phyloP scores from a whole-genome alignment of 1,284 basidiomycete species.

The Bondarzewia mesenterica region DNA sequence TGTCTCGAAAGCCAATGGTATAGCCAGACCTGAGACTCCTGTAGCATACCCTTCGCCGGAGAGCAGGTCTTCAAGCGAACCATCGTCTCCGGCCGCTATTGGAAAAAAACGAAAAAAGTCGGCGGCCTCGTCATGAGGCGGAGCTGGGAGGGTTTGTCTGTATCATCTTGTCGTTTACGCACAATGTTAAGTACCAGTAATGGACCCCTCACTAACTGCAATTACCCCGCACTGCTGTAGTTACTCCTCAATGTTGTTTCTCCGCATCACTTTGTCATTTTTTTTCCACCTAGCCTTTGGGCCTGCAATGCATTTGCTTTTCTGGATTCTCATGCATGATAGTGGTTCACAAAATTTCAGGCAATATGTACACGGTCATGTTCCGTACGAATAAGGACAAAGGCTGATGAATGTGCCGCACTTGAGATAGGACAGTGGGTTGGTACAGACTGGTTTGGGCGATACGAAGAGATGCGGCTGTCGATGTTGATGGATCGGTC shows the following conservation, averaged over 20 bases:
- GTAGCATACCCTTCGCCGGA: constrained; percentile 10
- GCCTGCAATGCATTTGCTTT: too few relatives aligned
- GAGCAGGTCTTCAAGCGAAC: constrained; percentile 10
- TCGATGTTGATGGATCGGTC: too few relatives aligned
- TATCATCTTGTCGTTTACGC: constrained; percentile 6
- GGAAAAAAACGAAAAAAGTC: constrained; percentile 33
- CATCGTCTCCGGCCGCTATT: constrained; percentile 17
- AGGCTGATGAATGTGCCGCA: too few relatives aligned
- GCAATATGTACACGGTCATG: too few relatives aligned
- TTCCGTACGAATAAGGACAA: too few relatives aligned
- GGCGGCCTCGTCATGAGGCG: constrained; percentile 16
- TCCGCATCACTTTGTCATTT: not conserved
- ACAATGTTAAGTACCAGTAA: constrained; percentile 9
- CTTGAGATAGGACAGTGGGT: not conserved
- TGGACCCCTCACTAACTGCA: too few relatives aligned
- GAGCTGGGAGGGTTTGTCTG: constrained; percentile 5
- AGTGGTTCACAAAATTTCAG: too few relatives aligned
- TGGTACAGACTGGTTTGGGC: not conserved
- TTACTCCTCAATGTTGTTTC: constrained; percentile 8
- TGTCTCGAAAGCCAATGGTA: constrained; percentile 14
- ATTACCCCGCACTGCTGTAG: constrained; percentile 1
- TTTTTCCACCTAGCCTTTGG: too few relatives aligned
- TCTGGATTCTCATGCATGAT: too few relatives aligned
- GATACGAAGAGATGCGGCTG: not conserved
- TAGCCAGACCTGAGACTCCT: constrained; percentile 3